Evolutionary conservation across 2,329 filamentous ascomycete genomes (phyloP), one percentile per base, ranked within the genome.

Genomic region (Curvularia sp.): DNA sequence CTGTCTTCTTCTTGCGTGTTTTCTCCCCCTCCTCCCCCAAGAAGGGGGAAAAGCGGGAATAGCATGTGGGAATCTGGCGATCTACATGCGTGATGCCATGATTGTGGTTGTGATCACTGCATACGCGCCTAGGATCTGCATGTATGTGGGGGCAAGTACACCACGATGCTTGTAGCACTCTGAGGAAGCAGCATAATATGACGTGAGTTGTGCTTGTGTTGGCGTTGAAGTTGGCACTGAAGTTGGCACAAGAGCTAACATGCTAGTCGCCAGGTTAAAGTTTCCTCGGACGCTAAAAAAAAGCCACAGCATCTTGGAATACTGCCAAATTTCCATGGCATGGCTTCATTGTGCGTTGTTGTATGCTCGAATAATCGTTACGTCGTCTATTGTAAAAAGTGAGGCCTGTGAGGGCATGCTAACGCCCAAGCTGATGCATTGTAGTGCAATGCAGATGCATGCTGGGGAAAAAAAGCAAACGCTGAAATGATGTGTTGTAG

Each of bases 381-480:
- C 15, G 34, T 39, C 34, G 34, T 49, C 9, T 18, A 39, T 39
- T 36, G 47, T 38, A 3, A 5, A n/a, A 28, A 39, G n/a, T 39
- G 47, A 21, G 27, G 21, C 47, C 21, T 27, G 47, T 49, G n/a
- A 36, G 19, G 19, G 30, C 18, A 19, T 48, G 28, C 45, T 12
- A 38, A 38, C 34, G 21, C 23, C 47, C 32, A 49, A 49, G 34
- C n/a, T 28, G 34, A 49, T 49, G 47, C 45, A 36, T 13, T 48
- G 45, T 39, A n/a, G 23, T 49, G 47, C 34, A 23, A 49, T 27
- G 23, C 32, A 39, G 39, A 39, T 49, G 21, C 34, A 39, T 39
- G 47, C 34, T 38, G 25, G 15, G 19, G 18, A 39, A 30, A 13
- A 46, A 42, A 23, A 42, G 15, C 5, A 13, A 38, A 49, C 9